Conservation (phyloP, 2,329 filamentous ascomycete genomes). For the Talaromyces sp. region DNA sequence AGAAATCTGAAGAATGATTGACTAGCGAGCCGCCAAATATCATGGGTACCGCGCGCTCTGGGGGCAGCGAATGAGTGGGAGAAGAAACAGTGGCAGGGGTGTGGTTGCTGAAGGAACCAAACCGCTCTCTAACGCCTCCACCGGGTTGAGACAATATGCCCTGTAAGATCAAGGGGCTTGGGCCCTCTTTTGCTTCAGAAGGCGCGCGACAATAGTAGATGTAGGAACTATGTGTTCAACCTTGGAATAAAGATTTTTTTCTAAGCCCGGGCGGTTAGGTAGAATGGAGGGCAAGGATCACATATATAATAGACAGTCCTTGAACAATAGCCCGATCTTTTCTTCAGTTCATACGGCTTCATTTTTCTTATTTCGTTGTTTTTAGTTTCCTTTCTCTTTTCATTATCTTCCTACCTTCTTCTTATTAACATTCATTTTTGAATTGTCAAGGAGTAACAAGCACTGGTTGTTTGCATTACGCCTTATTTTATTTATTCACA, state of each 20-base stretch:
- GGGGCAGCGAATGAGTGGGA: slow-evolving; percentile 1
- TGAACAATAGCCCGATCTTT: neutral
- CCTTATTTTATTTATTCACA: neutral
- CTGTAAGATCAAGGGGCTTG: neutral
- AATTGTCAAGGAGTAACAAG: neutral
- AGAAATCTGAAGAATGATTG: neutral
- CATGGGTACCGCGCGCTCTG: slow-evolving; percentile 11
- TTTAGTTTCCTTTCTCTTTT: neutral
- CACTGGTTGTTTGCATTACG: neutral
- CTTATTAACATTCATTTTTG: neutral
- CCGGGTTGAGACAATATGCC: neutral
- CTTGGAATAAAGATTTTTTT: no score
- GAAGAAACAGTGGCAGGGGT: neutral
- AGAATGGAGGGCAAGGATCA: neutral
- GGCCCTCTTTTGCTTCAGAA: slow-evolving; percentile 8
- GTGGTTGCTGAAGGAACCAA: slow-evolving; percentile 15
- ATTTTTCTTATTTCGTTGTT: neutral
- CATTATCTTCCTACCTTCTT: neutral
- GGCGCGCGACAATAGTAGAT: slow-evolving; percentile 28
- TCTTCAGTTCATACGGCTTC: neutral
- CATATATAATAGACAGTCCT: slow-evolving; percentile 1
- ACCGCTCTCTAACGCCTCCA: slow-evolving; percentile 3
- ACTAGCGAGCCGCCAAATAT: slow-evolving; percentile 1
- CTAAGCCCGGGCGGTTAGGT: slow-evolving; percentile 9
- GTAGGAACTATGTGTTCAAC: slow-evolving; percentile 6